Evolutionary conservation across 805 yeast genomes (phyloP), one percentile per base, ranked within the genome.

Genomic region (Starmerella roubikii): DNA sequence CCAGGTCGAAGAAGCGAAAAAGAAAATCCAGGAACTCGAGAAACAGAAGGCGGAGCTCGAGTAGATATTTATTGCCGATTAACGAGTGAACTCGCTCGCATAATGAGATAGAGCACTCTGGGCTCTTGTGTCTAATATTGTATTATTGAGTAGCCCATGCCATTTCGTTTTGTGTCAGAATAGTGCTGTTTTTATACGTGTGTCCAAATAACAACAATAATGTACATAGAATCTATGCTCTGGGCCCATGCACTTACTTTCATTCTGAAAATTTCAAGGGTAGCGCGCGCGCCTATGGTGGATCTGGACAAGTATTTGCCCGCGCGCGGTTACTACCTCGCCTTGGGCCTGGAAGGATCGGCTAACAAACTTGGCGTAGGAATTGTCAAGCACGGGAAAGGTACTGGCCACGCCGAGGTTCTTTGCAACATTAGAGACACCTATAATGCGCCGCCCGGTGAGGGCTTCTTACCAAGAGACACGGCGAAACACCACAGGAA

Each of bases 321-420:
- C 1, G 69, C 65, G 4, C 63, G 65, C 52, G 61, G 59, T 45
- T 61, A 30, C 44, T 59, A 57, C 39, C 42, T 81, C 11, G 94
- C 95, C 0, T 54, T 91, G 1, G 99, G 98, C 1, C 67, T 91
- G 24, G 99, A 91, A 58, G 99, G 99, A 1, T 84, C 96, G 0
- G 98, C 98, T 15, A 91, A 91, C 57, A 91, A 91, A 56, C 67
- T 91, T 2, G 99, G 96, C 1, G 91, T 88, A 1, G 99, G 99
- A 1, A 69, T 91, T 15, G 77, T 91, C 38, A 76, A 71, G 50
- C 98, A 91, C 48, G 66, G 67, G 7, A 41, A 65, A 18, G 91
- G 91, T 3, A 70, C 65, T 19, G 80, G 82, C 51, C 62, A 74
- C 28, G 93, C 94, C 0, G 71, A 69, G 42, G 80, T 91, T 1